A percentile compares a stretch with the other conserved stretches of the same genome.
phyloP scores from a whole-genome alignment of 208 protist species.

The Novymonas esmeraldas region DNA sequence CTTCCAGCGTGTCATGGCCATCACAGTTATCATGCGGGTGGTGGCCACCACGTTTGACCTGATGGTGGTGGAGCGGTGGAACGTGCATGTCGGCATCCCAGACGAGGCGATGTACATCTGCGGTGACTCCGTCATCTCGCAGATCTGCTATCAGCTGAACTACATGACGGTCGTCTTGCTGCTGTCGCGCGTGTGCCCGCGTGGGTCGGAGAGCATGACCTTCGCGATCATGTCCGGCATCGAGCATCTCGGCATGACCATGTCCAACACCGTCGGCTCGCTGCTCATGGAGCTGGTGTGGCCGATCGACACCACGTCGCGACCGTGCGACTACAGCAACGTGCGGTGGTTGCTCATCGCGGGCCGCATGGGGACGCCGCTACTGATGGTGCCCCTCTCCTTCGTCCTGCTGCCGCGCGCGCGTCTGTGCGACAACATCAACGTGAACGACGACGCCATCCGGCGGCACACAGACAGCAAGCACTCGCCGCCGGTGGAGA shows the following conservation, averaged over 20 bases:
- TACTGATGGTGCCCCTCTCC: constrained; percentile 26
- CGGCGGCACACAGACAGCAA: no score
- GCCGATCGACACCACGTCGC: constrained; percentile 39
- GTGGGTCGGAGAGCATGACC: constrained; percentile 70
- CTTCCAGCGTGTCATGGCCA: constrained; percentile 41
- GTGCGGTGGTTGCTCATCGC: constrained; percentile 49
- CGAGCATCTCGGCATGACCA: constrained; percentile 62
- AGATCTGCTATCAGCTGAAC: constrained; percentile 47
- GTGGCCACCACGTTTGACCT: constrained; percentile 52
- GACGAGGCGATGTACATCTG: constrained; percentile 69
- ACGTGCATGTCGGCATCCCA: constrained; percentile 36
- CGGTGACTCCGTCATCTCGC: constrained; percentile 57
- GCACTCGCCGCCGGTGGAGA: no score
- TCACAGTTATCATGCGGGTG: constrained; percentile 33
- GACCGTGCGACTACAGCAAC: constrained; percentile 68
- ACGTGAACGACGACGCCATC: constrained; percentile 42
- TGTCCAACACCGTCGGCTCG: constrained; percentile 39
- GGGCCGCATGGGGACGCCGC: constrained; percentile 47
- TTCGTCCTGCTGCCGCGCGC: constrained; percentile 7
- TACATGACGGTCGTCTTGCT: constrained; percentile 74
- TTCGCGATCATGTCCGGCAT: constrained; percentile 77
- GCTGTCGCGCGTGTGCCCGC: constrained; percentile 72
- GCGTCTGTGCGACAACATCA: constrained; percentile 49
- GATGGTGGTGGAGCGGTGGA: constrained; percentile 55
- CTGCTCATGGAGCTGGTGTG: constrained; percentile 52